phyloP scores from a whole-genome alignment of 345 rosid genomes.

The Aegle marmelos region DNA sequence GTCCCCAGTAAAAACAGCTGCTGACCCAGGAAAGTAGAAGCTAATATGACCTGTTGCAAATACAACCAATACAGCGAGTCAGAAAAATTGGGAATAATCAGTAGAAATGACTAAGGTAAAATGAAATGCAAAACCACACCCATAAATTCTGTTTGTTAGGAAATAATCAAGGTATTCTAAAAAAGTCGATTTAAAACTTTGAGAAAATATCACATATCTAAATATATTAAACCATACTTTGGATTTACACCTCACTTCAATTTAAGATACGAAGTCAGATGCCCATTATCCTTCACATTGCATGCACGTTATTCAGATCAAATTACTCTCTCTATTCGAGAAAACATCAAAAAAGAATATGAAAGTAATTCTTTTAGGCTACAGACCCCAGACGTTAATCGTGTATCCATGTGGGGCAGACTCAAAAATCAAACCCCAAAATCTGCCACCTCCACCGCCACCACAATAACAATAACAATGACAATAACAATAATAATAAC shows the following conservation, averaged over 20 bases:
- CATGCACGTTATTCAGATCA: too few species aligned
- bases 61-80: background rate
- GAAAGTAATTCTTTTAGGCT: background rate
- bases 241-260: background rate
- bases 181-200: background rate
- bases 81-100: conserved; percentile 1
- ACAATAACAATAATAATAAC: too few species aligned
- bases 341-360: background rate
- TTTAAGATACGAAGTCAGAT: background rate
- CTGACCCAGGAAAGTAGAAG: conserved; percentile 90
- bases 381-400: background rate
- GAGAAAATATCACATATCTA: too few species aligned
- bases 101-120: background rate
- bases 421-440: background rate
- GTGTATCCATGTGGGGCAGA: background rate
- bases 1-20: conserved; percentile 88
- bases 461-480: too few species aligned
- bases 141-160: background rate
- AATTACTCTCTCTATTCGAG: background rate
- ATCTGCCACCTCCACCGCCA: too few species aligned
- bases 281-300: background rate
- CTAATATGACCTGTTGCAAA: conserved; percentile 78
- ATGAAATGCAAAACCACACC: background rate
- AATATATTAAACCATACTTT: too few species aligned
- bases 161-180: background rate